Conservation (phyloP, 352 stramenopile genomes). For the Globisporangium splendens region DNA sequence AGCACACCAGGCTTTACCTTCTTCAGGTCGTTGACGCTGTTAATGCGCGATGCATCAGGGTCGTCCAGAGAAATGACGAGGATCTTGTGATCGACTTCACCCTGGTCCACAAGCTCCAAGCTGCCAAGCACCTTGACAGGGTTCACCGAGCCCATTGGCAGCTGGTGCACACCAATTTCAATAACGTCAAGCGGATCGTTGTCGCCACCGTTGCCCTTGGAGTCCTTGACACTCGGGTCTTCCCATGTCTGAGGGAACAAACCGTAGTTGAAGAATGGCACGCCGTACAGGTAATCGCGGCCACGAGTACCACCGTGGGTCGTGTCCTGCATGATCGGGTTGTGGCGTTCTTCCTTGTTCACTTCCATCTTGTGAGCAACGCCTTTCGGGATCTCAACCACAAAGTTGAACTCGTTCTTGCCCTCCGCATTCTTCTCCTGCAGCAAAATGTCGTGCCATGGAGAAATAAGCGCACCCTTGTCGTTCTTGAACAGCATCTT, state of each 20-base stretch:
- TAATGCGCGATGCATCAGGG: slow-evolving; percentile 80
- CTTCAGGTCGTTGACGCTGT: slow-evolving; percentile 89
- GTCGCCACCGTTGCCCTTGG: slow-evolving; percentile 92
- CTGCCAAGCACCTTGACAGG: slow-evolving; percentile 97
- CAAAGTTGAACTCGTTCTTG: slow-evolving; percentile 88
- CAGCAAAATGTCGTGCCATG: slow-evolving; percentile 97
- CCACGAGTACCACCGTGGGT: slow-evolving; percentile 95
- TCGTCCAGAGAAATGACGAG: slow-evolving; percentile 92
- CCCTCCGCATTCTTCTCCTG: slow-evolving; percentile 58
- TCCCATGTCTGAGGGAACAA: slow-evolving; percentile 99
- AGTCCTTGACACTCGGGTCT: slow-evolving; percentile 88
- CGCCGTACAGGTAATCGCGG: slow-evolving; percentile 95
- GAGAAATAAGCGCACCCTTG: slow-evolving; percentile 84
- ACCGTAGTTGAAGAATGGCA: slow-evolving; percentile 99
- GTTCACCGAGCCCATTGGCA: slow-evolving; percentile 94
- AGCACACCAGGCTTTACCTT: slow-evolving; percentile 89
- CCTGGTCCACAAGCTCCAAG: slow-evolving; percentile 97
- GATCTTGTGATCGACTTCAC: slow-evolving; percentile 99
- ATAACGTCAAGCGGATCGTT: slow-evolving; percentile 99
- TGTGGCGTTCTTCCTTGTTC: slow-evolving; percentile 92
- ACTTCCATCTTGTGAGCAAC: slow-evolving; percentile 99
- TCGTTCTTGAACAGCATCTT: slow-evolving; percentile 74
- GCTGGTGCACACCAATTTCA: slow-evolving; percentile 90
- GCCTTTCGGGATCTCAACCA: slow-evolving; percentile 98
- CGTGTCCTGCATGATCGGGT: slow-evolving; percentile 98